Conservation (phyloP, 805 yeast species). For the Grigorovia jiainica region DNA sequence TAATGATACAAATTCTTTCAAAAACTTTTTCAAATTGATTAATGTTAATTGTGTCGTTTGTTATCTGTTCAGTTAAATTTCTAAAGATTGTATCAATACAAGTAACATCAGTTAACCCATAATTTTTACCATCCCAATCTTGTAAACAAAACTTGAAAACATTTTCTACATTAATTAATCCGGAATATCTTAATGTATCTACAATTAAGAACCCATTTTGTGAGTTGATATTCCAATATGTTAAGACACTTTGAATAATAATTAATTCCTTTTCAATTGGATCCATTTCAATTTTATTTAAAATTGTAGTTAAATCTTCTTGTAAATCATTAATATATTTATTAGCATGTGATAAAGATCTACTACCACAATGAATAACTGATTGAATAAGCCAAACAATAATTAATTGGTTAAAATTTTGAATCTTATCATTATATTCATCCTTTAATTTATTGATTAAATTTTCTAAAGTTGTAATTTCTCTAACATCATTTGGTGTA, state of each 20-base stretch:
- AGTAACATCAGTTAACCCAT: slow-evolving; percentile 36
- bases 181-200: slow-evolving; percentile 40
- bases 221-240: slow-evolving; percentile 58
- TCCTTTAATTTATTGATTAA: slow-evolving; percentile 26
- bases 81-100: slow-evolving; percentile 37
- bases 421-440: slow-evolving; percentile 22
- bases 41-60: slow-evolving; percentile 19
- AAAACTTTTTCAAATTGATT: slow-evolving; percentile 25
- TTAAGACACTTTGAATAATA: slow-evolving; percentile 47
- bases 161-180: slow-evolving; percentile 34
- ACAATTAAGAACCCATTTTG: slow-evolving; percentile 54
- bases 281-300: slow-evolving; percentile 23
- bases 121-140: slow-evolving; percentile 17
- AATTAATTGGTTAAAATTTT: slow-evolving; percentile 36
- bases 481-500: slow-evolving; percentile 24
- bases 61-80: slow-evolving; percentile 22
- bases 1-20: slow-evolving; percentile 17
- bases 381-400: slow-evolving; percentile 59
- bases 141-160: slow-evolving; percentile 36
- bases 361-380: slow-evolving; percentile 72
- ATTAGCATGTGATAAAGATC: slow-evolving; percentile 74
- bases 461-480: slow-evolving; percentile 23
- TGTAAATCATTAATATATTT: slow-evolving; percentile 39
- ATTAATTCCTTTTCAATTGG: slow-evolving; percentile 29
- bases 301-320: slow-evolving; percentile 29